A percentile compares a stretch with the other conserved stretches of the same genome.
These are phyloP conservation scores for Metschnikowia rubicola DNA, from an alignment of 805 yeast genomes.

Conservation along the genomic window DNA sequence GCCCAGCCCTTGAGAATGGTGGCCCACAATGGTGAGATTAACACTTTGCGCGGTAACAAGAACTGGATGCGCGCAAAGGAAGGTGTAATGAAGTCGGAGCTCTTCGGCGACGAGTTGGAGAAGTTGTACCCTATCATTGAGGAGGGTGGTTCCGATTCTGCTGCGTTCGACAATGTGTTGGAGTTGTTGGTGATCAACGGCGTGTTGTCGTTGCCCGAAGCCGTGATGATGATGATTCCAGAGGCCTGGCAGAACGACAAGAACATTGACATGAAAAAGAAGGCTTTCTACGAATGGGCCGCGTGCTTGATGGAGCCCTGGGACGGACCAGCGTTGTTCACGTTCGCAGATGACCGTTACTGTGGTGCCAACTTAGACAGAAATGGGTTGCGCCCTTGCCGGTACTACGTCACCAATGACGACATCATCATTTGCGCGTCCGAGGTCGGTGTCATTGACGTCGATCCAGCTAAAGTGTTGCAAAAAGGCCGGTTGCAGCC, in stretches of 20 bases:
- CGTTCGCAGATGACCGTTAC: constrained; percentile 95
- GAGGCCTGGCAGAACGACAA: constrained; percentile 95
- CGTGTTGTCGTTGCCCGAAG: constrained; percentile 88
- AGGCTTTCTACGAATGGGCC: constrained; percentile 98
- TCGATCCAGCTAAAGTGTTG: constrained; percentile 75
- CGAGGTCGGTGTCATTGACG: constrained; percentile 94
- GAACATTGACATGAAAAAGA: constrained; percentile 84
- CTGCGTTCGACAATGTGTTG: constrained; percentile 93
- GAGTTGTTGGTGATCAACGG: constrained; percentile 92
- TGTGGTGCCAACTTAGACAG: constrained; percentile 98
- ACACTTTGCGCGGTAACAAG: constrained; percentile 94
- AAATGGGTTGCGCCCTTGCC: constrained; percentile 97
- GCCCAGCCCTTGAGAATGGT: constrained; percentile 97
- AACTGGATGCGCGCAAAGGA: constrained; percentile 99
- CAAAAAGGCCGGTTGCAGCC: constrained; percentile 95
- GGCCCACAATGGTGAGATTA: constrained; percentile 98
- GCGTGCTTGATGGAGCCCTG: constrained; percentile 99
- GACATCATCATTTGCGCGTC: constrained; percentile 97
- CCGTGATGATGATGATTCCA: constrained; percentile 94
- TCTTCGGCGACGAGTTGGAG: constrained; percentile 90
- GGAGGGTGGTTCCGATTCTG: constrained; percentile 98
- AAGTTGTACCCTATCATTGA: constrained; percentile 91
- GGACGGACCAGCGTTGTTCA: constrained; percentile 98
- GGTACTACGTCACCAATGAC: constrained; percentile 92
- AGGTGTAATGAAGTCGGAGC: constrained; percentile 86